Conservation (phyloP, 345 rosid species). For the Anacardium occidentale region DNA sequence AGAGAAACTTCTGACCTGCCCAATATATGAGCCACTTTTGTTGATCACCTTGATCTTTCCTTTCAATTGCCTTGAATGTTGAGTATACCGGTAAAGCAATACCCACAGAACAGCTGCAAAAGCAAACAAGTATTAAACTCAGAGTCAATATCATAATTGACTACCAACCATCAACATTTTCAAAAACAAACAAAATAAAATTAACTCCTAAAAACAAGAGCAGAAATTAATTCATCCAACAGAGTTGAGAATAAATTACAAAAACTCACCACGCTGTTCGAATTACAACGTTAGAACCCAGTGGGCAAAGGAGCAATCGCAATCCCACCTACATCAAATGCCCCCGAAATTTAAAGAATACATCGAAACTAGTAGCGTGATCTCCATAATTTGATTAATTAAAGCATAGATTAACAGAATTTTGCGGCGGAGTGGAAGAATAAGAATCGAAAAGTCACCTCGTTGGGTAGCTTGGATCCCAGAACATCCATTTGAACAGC, state of each 20-base stretch:
- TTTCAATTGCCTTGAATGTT: constrained; percentile 50
- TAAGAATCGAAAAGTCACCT: constrained; percentile 26
- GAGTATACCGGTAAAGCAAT: constrained; percentile 47
- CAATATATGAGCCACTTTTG: constrained; percentile 45
- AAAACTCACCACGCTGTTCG: constrained; percentile 55
- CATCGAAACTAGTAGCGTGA: not conserved
- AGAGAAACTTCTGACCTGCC: constrained; percentile 31
- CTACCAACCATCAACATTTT: not conserved
- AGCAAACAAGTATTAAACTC: not conserved
- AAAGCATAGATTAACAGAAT: not conserved
- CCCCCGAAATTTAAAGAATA: not conserved
- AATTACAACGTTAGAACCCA: constrained; percentile 48
- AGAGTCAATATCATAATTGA: not conserved
- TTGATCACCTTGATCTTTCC: constrained; percentile 29
- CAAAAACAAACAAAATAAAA: not conserved
- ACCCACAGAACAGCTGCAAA: constrained; percentile 46
- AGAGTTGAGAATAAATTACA: not conserved
- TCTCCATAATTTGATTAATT: not conserved
- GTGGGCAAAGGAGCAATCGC: constrained; percentile 47
- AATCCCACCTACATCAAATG: constrained; percentile 46
- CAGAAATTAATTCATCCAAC: not conserved
- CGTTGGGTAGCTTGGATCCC: constrained; percentile 39
- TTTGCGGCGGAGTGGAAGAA: not conserved
- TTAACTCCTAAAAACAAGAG: not conserved
- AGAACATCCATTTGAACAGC: constrained; percentile 36